These are phyloP conservation scores for Xylaria palmicola DNA, from an alignment of 495 filamentous ascomycete species.

Conservation along the genomic window DNA sequence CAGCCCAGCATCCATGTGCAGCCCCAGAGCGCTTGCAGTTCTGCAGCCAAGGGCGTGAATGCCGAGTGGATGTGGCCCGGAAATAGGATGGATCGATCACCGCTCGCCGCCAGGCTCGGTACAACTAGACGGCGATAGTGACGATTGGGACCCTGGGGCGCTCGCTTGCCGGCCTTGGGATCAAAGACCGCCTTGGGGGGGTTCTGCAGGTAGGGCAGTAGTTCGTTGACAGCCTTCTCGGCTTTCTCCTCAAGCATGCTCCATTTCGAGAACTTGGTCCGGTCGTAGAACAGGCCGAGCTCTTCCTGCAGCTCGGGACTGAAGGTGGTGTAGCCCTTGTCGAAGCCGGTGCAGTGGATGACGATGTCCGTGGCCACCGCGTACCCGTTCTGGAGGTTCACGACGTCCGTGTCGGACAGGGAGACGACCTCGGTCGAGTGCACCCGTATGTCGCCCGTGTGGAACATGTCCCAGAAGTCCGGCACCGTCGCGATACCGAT, in stretches of 20 bases:
- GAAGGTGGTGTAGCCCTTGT: background rate
- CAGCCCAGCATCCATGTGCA: conserved; percentile 30
- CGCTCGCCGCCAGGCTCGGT: conserved; percentile 18
- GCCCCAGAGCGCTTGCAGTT: conserved; percentile 35
- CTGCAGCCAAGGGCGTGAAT: conserved; percentile 29
- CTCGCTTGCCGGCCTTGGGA: too few species aligned
- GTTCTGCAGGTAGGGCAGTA: too few species aligned
- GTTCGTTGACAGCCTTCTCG: background rate
- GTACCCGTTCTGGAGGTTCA: background rate
- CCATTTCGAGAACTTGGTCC: background rate
- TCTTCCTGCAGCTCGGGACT: background rate
- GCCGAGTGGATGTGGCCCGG: conserved; percentile 35
- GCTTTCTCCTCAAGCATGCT: background rate
- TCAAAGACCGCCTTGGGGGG: too few species aligned
- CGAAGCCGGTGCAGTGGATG: background rate
- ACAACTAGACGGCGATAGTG: conserved; percentile 25
- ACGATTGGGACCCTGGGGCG: conserved; percentile 2
- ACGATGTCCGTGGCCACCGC: background rate
- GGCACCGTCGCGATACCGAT: background rate
- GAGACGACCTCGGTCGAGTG: background rate
- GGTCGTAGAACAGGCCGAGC: too few species aligned
- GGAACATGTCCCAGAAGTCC: background rate
- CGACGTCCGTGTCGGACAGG: background rate
- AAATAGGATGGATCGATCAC: conserved; percentile 32
- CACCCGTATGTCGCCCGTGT: background rate